Evolutionary conservation across 768 basidiomycete genomes (phyloP).

Genomic region (Rhodotorula paludigena): DNA sequence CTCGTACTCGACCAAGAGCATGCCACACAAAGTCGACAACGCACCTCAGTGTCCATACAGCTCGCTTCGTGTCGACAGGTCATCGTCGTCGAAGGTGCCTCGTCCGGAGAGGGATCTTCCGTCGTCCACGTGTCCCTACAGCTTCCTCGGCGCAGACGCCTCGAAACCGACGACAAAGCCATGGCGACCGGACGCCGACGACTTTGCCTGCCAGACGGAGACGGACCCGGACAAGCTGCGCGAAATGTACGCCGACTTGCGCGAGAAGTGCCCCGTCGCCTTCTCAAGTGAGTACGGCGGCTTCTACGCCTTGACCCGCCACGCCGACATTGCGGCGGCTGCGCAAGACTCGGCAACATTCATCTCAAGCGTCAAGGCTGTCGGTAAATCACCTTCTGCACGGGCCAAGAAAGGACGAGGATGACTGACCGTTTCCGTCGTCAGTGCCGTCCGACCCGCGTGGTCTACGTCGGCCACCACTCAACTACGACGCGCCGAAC

Average conservation of each 20-base stretch:
- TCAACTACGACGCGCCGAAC: constrained; percentile 29
- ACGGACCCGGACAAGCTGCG: neutral
- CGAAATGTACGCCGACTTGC: constrained; percentile 1
- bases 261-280: constrained; percentile 10
- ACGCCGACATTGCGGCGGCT: constrained; percentile 29
- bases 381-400: neutral
- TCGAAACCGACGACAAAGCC: too few species aligned
- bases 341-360: constrained; percentile 8
- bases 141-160: too few species aligned
- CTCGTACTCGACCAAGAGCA: neutral
- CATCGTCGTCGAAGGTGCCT: too few species aligned
- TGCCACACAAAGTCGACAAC: neutral
- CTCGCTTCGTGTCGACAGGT: too few species aligned
- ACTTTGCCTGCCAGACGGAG: neutral
- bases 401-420: too few species aligned
- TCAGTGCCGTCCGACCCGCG: constrained; percentile 8
- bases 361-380: constrained; percentile 31
- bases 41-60: too few species aligned
- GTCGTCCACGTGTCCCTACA: too few species aligned
- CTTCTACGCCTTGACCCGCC: constrained; percentile 20
- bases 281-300: constrained; percentile 7
- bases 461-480: constrained; percentile 23
- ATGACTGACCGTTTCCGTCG: too few species aligned
- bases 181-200: neutral
- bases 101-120: too few species aligned